A percentile compares a stretch with the other conserved stretches of the same genome.
Conservation (phyloP, 129 eudicot species). For the Daucus carota region DNA sequence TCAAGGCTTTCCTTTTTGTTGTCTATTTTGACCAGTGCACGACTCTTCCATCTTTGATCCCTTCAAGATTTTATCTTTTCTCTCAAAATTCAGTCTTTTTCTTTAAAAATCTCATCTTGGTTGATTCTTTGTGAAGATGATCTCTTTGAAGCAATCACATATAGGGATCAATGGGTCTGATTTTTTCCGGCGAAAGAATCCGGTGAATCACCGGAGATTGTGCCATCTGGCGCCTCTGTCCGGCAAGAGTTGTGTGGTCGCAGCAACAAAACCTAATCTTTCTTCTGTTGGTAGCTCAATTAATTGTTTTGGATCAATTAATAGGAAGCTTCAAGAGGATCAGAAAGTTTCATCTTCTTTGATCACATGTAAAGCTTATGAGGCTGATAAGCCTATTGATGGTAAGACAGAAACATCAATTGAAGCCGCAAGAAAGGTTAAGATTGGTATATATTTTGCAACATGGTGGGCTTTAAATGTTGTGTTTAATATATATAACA, state of each 20-base stretch:
- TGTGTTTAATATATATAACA: slow-evolving; percentile 59
- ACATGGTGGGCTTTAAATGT: slow-evolving; percentile 76
- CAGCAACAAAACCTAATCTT: slow-evolving; percentile 24
- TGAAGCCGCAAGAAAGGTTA: slow-evolving; percentile 58
- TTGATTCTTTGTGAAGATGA: slow-evolving; percentile 25
- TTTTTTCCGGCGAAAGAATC: slow-evolving; percentile 21
- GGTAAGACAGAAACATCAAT: slow-evolving; percentile 13
- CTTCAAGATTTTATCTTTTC: slow-evolving; percentile 4
- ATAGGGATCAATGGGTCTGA: slow-evolving; percentile 18
- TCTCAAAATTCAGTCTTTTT: not conserved
- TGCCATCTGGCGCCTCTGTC: slow-evolving; percentile 21
- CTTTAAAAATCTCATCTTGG: not conserved
- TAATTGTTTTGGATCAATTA: slow-evolving; percentile 22
- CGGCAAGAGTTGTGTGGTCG: not conserved
- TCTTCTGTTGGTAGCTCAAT: slow-evolving; percentile 21
- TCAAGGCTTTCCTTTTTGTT: not conserved
- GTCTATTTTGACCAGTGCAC: not conserved
- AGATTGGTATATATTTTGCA: slow-evolving; percentile 58
- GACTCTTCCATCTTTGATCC: slow-evolving; percentile 7
- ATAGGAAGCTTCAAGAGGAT: slow-evolving; percentile 5
- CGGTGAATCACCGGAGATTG: slow-evolving; percentile 13
- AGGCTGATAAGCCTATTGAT: slow-evolving; percentile 36
- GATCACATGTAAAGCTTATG: slow-evolving; percentile 37
- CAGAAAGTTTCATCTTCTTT: slow-evolving; percentile 13
- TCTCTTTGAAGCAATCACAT: slow-evolving; percentile 37